Percentiles rank a stretch among this genome's conserved stretches.
These are phyloP conservation scores for Eutrema japonicum DNA, from an alignment of 345 rosid genomes.

Conservation along the genomic window DNA sequence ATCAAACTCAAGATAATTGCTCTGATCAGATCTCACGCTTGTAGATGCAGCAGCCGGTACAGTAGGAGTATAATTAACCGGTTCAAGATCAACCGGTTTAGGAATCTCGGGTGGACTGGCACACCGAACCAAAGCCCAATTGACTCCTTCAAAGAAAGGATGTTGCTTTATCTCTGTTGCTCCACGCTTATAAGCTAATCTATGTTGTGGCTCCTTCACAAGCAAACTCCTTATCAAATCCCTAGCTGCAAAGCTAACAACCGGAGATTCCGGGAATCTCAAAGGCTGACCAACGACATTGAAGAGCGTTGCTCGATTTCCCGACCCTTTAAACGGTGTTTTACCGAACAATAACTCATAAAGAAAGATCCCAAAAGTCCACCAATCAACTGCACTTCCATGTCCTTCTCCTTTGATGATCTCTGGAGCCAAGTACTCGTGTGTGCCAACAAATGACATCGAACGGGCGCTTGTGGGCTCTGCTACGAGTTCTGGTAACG, in stretches of 20 bases:
- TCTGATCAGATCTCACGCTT: slow-evolving; percentile 55
- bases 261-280: slow-evolving; percentile 73
- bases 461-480: slow-evolving; percentile 94
- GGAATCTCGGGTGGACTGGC: slow-evolving; percentile 85
- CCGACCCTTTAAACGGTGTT: slow-evolving; percentile 88
- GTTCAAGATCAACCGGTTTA: slow-evolving; percentile 67
- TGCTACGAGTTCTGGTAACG: slow-evolving; percentile 88
- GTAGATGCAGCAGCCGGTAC: slow-evolving; percentile 48
- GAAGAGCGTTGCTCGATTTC: slow-evolving; percentile 78
- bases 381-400: slow-evolving; percentile 92
- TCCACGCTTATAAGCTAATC: slow-evolving; percentile 78
- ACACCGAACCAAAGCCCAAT: slow-evolving; percentile 84
- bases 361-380: slow-evolving; percentile 86
- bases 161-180: slow-evolving; percentile 85
- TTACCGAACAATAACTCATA: slow-evolving; percentile 79
- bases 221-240: slow-evolving; percentile 82
- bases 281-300: slow-evolving; percentile 81
- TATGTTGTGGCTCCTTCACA: slow-evolving; percentile 79
- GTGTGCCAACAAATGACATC: slow-evolving; percentile 91
- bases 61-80: slow-evolving; percentile 39
- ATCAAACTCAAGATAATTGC: slow-evolving; percentile 74
- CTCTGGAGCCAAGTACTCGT: slow-evolving; percentile 90
- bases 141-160: slow-evolving; percentile 84
- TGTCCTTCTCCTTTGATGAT: slow-evolving; percentile 87
- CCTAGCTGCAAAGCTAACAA: slow-evolving; percentile 73